Base-by-base conservation (phyloP, 2,329 filamentous ascomycete species). In the Passalora sequoiae region DNA sequence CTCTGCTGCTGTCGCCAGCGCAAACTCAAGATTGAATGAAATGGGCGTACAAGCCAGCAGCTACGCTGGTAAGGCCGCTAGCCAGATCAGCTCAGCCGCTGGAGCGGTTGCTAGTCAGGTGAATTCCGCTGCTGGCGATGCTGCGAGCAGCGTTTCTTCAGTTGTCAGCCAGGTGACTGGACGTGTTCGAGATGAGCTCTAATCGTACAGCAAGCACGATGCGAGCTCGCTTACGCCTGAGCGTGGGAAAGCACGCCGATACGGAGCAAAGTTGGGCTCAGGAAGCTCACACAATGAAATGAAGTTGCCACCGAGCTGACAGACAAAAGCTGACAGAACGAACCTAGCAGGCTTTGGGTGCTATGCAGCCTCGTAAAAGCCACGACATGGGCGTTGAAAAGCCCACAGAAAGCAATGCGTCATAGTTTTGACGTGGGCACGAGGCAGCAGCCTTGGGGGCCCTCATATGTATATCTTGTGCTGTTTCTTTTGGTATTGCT, bases 111-210 rank as follows among this genome's bases (percentile, higher is more conserved):
- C 69, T 4, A 75, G 69, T 51, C 70, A 62, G 47, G 67, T 73
- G 8, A 67, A 63, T 51, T 17, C 16, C 17, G 10, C 38, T 27
- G 43, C 52, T 13, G 35, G 41, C 21, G 35, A 47, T 4, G 55
- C 53, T 6, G 53, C 54, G 0, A 58, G 60, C 38, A 61, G 53
- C 36, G 55, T 63, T 15, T 57, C 55, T 17, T 69, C 67, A 33
- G 68, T 64, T 5, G 69, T 69, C 2, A 40, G 25, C 29, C 20
- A 29, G 25, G 49, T 46, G 3, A 56, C 72, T 1, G 63, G 64
- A 40, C 65, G 62, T 39, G 66, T 70, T 17, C 75, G 72, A 58
- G 75, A 77, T 57, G 74, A 78, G 63, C 66, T 78, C 64, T 77
- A 57, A 66, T n/a, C n/a, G n/a, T n/a, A n/a, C n/a, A n/a, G n/a